phyloP scores from a whole-genome alignment of 192 early-diverging fungal genomes.

The Backusella westeae region DNA sequence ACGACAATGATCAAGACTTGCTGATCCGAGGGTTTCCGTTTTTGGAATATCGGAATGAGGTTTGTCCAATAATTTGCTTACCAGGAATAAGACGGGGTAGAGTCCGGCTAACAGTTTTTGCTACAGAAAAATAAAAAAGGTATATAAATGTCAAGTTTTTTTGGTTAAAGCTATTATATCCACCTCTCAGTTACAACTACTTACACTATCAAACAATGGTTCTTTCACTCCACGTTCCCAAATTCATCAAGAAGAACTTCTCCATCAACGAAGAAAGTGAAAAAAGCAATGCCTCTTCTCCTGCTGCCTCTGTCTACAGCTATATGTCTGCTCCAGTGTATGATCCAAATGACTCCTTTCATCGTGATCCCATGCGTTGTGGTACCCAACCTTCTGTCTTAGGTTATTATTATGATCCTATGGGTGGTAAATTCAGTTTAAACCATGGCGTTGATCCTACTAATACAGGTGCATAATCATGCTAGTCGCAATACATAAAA shows the following conservation, averaged over 20 bases:
- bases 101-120: constrained; percentile 17
- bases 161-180: background rate
- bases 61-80: background rate
- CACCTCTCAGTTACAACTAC: background rate
- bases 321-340: background rate
- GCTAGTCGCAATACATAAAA: background rate
- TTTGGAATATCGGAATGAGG: background rate
- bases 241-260: constrained; percentile 11
- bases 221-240: constrained; percentile 10
- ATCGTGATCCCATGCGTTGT: constrained; percentile 29
- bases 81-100: background rate
- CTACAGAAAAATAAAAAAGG: background rate
- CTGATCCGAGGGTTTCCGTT: background rate
- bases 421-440: constrained; percentile 22
- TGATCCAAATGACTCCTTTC: background rate
- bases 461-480: constrained; percentile 28
- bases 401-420: constrained; percentile 27
- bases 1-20: background rate
- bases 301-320: background rate
- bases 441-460: constrained; percentile 21
- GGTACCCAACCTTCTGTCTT: constrained; percentile 24
- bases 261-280: background rate
- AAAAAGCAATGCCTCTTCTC: background rate
- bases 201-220: background rate
- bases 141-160: background rate